phyloP scores from a whole-genome alignment of 2,329 filamentous ascomycete species.

The Colletotrichum simmondsii region DNA sequence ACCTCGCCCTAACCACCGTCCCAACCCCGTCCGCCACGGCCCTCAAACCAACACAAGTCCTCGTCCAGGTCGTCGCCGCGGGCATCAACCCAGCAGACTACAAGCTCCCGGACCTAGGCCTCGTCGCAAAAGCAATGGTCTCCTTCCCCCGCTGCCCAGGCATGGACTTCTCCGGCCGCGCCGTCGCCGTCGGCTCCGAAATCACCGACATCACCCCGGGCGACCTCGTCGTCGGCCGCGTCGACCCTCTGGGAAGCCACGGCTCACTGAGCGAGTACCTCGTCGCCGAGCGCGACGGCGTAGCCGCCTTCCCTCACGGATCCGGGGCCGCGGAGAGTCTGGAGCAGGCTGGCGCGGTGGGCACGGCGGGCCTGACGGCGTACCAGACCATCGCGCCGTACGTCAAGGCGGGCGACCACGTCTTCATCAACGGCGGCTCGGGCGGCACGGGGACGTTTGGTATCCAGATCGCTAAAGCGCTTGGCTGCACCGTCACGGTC shows the following conservation, averaged over 20 bases:
- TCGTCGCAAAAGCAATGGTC: slow-evolving; percentile 49
- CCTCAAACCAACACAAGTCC: slow-evolving; percentile 45
- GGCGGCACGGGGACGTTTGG: slow-evolving; percentile 71
- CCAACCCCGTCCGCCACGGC: slow-evolving; percentile 39
- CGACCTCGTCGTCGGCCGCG: slow-evolving; percentile 55
- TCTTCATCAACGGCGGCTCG: slow-evolving; percentile 75
- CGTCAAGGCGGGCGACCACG: slow-evolving; percentile 61
- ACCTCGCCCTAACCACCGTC: slow-evolving; percentile 42
- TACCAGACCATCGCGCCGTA: slow-evolving; percentile 59
- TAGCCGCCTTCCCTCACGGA: slow-evolving; percentile 51
- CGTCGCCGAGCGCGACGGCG: slow-evolving; percentile 43
- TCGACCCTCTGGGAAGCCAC: slow-evolving; percentile 41
- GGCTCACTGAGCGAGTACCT: slow-evolving; percentile 58
- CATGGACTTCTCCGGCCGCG: slow-evolving; percentile 62
- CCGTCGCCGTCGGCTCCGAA: slow-evolving; percentile 45
- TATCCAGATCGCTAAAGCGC: slow-evolving; percentile 72
- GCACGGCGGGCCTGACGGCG: slow-evolving; percentile 59
- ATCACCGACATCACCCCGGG: slow-evolving; percentile 47
- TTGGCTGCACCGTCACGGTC: slow-evolving; percentile 70
- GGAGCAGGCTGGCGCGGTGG: slow-evolving; percentile 54
- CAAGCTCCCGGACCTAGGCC: slow-evolving; percentile 55
- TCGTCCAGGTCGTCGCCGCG: slow-evolving; percentile 55
- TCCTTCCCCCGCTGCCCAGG: slow-evolving; percentile 55
- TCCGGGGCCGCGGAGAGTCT: slow-evolving; percentile 41
- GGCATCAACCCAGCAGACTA: slow-evolving; percentile 61